Evolutionary conservation across 495 filamentous ascomycete species (phyloP).

Genomic region (Penicillium arizonense): DNA sequence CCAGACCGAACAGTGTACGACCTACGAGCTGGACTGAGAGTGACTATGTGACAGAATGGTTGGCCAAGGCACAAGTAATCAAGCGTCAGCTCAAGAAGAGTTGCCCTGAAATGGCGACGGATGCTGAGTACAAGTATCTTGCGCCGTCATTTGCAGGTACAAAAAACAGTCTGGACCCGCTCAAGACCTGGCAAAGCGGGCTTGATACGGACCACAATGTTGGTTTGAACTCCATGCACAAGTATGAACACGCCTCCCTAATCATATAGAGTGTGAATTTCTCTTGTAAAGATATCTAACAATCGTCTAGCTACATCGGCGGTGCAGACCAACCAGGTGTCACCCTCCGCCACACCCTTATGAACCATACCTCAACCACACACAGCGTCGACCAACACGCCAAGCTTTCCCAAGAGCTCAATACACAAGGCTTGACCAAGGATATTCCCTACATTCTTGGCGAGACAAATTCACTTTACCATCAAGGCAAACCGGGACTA

Average conservation of each 20-base stretch:
- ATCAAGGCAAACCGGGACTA: slow-evolving; percentile 60
- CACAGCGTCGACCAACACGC: slow-evolving; percentile 47
- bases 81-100: slow-evolving; percentile 42
- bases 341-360: slow-evolving; percentile 60
- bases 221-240: slow-evolving; percentile 60
- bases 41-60: slow-evolving; percentile 61
- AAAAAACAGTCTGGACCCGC: slow-evolving; percentile 49
- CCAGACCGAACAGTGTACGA: slow-evolving; percentile 50
- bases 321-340: slow-evolving; percentile 61
- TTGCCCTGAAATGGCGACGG: slow-evolving; percentile 51
- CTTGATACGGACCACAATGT: slow-evolving; percentile 50
- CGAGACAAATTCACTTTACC: slow-evolving; percentile 65
- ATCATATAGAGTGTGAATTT: slow-evolving; percentile 3
- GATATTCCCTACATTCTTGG: slow-evolving; percentile 59
- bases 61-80: slow-evolving; percentile 51
- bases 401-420: slow-evolving; percentile 40
- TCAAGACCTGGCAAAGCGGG: slow-evolving; percentile 51
- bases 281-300: slow-evolving; percentile 1
- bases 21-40: slow-evolving; percentile 55
- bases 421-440: slow-evolving; percentile 32
- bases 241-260: slow-evolving; percentile 38
- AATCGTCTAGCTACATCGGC: slow-evolving; percentile 56
- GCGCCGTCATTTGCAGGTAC: slow-evolving; percentile 62
- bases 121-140: slow-evolving; percentile 47
- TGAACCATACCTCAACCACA: slow-evolving; percentile 63